Evolutionary conservation across 1,284 basidiomycete species (phyloP), one percentile per base, ranked within the genome.

Genomic region (Sanguinoderma infundibulare): DNA sequence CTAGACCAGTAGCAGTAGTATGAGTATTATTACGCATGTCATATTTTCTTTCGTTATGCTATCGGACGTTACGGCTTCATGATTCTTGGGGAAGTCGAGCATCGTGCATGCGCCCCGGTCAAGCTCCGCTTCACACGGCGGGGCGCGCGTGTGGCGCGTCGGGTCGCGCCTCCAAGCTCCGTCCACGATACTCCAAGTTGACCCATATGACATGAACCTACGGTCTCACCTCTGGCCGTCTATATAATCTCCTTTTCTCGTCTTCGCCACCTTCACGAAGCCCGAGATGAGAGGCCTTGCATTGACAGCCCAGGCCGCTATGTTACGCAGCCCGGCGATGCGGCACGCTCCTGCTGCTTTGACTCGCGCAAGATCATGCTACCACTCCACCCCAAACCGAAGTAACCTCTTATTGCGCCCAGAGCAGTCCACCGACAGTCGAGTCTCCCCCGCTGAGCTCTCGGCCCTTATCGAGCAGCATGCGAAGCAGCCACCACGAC

Each of bases 401-500:
- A 59, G 30, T 56, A 50, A 14, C 49, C 38, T 53, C 57, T 15
- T 51, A 8, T 66, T 62, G 26, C 49, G 60, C 24, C 34, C 53
- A 6, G 60, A 61, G 28, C 52, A 52, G 2, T 49, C 62, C 2
- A 24, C 40, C 3, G 55, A 62, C 24, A 51, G 42, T 7, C 34
- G 28, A 1, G 53, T 77, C 9, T 67, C 75, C 22, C 69, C 78
- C 2, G 72, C 76, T 22, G 80, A 86, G 69, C 73, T 86, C 26
- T 76, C 80, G 5, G 74, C 80, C 28, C 76, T 87, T 10, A 75
- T 89, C 7, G 73, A 77, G 28, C 77, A 81, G 67, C 86, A 85
- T 70, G 82, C 83, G n/a, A 77, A 80, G 51, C 79, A 86, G 46
- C 75, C 82, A n/a, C 83, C 84, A 24, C 79, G 81, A 9, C 86